Conservation (phyloP, 257 asterid genomes). For the Jaltomata sinuosa region DNA sequence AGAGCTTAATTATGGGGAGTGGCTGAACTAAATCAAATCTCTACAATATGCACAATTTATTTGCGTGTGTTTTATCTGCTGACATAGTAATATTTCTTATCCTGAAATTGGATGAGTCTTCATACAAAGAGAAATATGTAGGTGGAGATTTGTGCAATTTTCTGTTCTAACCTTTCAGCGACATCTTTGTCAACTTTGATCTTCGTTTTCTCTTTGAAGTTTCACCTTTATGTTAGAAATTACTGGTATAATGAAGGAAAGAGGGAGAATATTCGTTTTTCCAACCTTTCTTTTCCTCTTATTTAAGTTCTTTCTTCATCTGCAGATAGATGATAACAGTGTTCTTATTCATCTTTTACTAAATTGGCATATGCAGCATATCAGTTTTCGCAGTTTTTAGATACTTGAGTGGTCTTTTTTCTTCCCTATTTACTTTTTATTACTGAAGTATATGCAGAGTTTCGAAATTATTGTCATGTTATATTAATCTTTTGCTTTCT, state of each 20-base stretch:
- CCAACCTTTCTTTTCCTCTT: background rate
- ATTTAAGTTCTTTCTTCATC: background rate
- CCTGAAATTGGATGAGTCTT: background rate
- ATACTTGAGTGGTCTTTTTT: background rate
- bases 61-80: background rate
- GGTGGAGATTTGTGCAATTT: background rate
- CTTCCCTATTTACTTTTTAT: background rate
- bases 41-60: background rate
- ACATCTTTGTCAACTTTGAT: background rate
- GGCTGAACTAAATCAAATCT: background rate
- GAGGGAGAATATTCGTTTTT: background rate
- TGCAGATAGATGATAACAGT: background rate
- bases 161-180: background rate
- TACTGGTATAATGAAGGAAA: background rate
- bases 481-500: background rate
- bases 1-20: background rate
- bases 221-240: background rate
- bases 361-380: background rate
- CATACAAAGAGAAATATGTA: background rate
- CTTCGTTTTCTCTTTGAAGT: background rate
- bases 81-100: background rate
- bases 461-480: background rate
- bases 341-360: background rate
- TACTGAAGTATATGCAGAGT: background rate
- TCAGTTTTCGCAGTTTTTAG: background rate